These are phyloP conservation scores for Cymodocea nodosa DNA, from an alignment of 116 monocot genomes.

Conservation along the genomic window DNA sequence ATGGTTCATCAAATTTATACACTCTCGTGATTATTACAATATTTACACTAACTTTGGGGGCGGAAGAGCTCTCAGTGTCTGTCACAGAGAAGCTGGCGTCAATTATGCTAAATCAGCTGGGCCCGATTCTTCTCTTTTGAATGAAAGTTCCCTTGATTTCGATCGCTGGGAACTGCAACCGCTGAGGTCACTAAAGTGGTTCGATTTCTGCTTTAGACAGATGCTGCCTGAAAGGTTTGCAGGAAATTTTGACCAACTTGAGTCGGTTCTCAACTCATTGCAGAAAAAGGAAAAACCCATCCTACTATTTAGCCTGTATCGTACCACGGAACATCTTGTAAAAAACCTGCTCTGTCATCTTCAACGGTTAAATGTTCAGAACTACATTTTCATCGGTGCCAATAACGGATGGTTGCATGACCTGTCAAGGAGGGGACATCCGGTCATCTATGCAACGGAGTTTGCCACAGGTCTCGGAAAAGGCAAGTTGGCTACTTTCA, in stretches of 20 bases:
- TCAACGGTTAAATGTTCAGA: constrained; percentile 40
- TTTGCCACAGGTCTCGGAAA: constrained; percentile 18
- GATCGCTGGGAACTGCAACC: constrained; percentile 49
- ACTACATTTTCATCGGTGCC: constrained; percentile 48
- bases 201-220: constrained; percentile 92
- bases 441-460: constrained; percentile 44
- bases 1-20: too few relatives aligned
- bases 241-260: constrained; percentile 48
- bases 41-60: too few relatives aligned
- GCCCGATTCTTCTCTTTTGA: constrained; percentile 76
- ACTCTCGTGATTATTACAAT: too few relatives aligned
- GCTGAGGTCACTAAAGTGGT: constrained; percentile 61
- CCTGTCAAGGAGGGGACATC: constrained; percentile 61
- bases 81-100: constrained; percentile 89
- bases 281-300: constrained; percentile 35
- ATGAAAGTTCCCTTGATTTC: constrained; percentile 37
- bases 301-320: constrained; percentile 54
- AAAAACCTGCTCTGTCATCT: constrained; percentile 82
- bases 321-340: constrained; percentile 15
- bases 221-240: constrained; percentile 42
- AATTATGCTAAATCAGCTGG: constrained; percentile 89
- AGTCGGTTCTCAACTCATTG: constrained; percentile 36
- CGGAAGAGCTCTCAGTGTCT: constrained; percentile 83
- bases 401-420: constrained; percentile 34
- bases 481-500: constrained; percentile 6